Evolutionary conservation across 352 stramenopile species (phyloP).

Genomic region (Phytophthora chlamydospora): DNA sequence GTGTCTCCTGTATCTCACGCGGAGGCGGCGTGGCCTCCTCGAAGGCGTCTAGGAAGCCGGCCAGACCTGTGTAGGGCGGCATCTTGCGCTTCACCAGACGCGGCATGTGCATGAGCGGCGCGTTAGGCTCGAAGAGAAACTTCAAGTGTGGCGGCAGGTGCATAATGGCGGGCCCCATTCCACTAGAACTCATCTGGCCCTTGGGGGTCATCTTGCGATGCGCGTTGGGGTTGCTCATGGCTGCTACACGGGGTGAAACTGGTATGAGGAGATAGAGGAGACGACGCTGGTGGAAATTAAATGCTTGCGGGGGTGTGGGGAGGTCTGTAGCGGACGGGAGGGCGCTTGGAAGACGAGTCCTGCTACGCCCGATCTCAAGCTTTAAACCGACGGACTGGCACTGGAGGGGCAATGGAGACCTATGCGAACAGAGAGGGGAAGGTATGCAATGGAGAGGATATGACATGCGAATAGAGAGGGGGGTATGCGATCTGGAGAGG

Average conservation of each 20-base stretch:
- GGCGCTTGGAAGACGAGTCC: neutral
- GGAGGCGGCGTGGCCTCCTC: conserved; percentile 61
- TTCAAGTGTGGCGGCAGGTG: conserved; percentile 82
- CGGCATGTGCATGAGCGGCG: conserved; percentile 72
- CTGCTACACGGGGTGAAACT: neutral
- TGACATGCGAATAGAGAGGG: neutral
- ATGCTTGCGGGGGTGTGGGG: neutral
- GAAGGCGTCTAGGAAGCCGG: conserved; percentile 55
- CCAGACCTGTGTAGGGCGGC: conserved; percentile 75
- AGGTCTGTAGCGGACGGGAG: conserved; percentile 7
- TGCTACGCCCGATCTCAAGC: conserved; percentile 9
- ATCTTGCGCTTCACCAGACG: conserved; percentile 88
- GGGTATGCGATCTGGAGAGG: conserved; percentile 10
- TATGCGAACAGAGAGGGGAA: conserved; percentile 12
- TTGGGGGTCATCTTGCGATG: conserved; percentile 91
- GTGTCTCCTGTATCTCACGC: conserved; percentile 73
- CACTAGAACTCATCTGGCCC: conserved; percentile 88
- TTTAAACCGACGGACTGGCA: conserved; percentile 17
- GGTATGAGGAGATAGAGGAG: conserved; percentile 9
- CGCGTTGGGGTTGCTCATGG: conserved; percentile 65
- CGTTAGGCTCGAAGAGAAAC: conserved; percentile 81
- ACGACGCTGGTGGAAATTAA: neutral
- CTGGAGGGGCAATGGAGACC: conserved; percentile 5
- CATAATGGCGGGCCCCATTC: conserved; percentile 86
- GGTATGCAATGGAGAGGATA: too few relatives aligned